Evolutionary conservation across 805 yeast species (phyloP).

Genomic region (Candida caryicola): DNA sequence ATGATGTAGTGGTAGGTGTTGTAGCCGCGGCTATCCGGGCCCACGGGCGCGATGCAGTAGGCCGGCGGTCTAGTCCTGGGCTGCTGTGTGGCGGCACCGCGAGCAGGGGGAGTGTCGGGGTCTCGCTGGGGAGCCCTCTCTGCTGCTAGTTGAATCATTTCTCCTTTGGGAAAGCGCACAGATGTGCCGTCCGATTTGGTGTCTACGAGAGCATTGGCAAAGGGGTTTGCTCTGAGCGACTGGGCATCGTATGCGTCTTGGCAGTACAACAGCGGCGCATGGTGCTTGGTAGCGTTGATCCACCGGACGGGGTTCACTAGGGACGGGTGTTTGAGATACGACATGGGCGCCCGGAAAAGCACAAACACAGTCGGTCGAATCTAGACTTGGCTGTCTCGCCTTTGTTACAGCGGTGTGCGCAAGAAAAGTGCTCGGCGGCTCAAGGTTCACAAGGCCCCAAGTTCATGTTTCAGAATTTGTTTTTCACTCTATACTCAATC

Average conservation of each 20-base stretch:
- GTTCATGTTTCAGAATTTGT: too few species aligned
- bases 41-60: constrained; percentile 9
- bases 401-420: background rate
- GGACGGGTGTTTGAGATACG: constrained; percentile 27
- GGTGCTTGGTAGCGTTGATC: constrained; percentile 22
- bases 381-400: background rate
- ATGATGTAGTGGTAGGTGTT: constrained; percentile 26
- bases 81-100: too few species aligned
- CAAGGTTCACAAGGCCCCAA: too few species aligned
- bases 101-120: background rate
- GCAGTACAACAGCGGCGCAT: constrained; percentile 18
- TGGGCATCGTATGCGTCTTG: constrained; percentile 16
- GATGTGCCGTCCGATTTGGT: constrained; percentile 25
- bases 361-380: too few species aligned
- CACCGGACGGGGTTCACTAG: constrained; percentile 29
- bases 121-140: constrained; percentile 1
- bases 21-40: background rate
- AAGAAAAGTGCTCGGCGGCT: too few species aligned
- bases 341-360: background rate
- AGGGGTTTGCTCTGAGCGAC: constrained; percentile 24
- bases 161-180: constrained; percentile 28
- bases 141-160: constrained; percentile 19
- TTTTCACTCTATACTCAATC: too few species aligned
- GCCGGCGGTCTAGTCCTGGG: background rate
- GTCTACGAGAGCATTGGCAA: constrained; percentile 21